Conservation (phyloP, 257 asterid genomes). For the Perilla frutescens region DNA sequence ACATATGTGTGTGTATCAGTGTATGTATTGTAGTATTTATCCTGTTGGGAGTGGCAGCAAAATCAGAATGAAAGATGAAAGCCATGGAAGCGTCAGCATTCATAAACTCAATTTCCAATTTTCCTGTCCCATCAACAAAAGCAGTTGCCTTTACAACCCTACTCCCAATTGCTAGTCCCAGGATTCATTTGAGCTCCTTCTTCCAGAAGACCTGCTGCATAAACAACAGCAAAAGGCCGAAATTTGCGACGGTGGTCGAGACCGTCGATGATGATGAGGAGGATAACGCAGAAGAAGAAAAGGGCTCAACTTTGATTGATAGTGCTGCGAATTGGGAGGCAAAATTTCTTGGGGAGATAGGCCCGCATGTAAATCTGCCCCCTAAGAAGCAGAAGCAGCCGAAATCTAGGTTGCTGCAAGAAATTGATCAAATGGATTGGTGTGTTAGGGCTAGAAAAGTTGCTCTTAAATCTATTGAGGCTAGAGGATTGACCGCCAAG, state of each 20-base stretch:
- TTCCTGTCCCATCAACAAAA: constrained; percentile 47
- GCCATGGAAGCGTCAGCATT: constrained; percentile 60
- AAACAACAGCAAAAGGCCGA: constrained; percentile 29
- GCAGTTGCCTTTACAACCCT: constrained; percentile 34
- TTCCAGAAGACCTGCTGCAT: constrained; percentile 49
- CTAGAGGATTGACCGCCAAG: constrained; percentile 69
- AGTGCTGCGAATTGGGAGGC: constrained; percentile 67
- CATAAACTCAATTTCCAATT: constrained; percentile 43
- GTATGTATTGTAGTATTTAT: too few relatives aligned
- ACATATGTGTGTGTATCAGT: too few relatives aligned
- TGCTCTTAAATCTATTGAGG: constrained; percentile 88
- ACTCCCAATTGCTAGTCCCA: constrained; percentile 37
- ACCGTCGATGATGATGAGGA: constrained; percentile 37
- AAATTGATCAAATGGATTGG: constrained; percentile 76
- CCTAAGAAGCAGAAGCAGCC: constrained; percentile 51
- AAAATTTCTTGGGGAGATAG: constrained; percentile 67
- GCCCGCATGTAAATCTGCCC: constrained; percentile 38
- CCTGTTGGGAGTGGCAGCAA: too few relatives aligned
- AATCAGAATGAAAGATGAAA: background rate
- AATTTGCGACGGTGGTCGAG: constrained; percentile 32
- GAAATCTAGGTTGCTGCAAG: constrained; percentile 57
- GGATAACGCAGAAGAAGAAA: constrained; percentile 23
- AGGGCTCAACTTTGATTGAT: constrained; percentile 29
- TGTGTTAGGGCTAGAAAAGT: constrained; percentile 91
- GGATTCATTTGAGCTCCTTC: constrained; percentile 38